These are phyloP conservation scores for Torulaspora microellipsoides DNA, from an alignment of 805 yeast genomes.

Conservation along the genomic window DNA sequence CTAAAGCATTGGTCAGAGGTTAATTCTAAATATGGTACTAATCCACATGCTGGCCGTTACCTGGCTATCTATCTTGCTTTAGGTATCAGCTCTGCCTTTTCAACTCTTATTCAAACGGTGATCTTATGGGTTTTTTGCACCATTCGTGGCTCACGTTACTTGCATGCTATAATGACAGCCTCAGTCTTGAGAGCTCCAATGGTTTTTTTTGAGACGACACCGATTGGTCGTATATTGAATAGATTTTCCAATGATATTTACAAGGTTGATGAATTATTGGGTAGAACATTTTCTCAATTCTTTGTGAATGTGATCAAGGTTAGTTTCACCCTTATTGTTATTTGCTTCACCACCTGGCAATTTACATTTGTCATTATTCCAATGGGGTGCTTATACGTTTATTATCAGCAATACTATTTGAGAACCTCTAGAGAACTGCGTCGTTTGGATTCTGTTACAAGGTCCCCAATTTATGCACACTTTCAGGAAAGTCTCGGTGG, in stretches of 20 bases:
- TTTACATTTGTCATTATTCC: conserved; percentile 71
- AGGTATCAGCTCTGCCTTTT: conserved; percentile 62
- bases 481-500: conserved; percentile 80
- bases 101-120: conserved; percentile 60
- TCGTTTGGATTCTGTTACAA: conserved; percentile 73
- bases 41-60: conserved; percentile 69
- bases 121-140: conserved; percentile 78
- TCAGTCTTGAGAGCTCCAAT: conserved; percentile 84
- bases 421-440: conserved; percentile 77
- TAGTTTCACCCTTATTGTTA: conserved; percentile 71
- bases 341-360: conserved; percentile 83
- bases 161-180: conserved; percentile 72
- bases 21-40: conserved; percentile 61
- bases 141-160: conserved; percentile 69
- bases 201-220: conserved; percentile 94
- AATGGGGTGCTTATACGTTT: conserved; percentile 56
- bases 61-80: conserved; percentile 69
- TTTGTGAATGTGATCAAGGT: conserved; percentile 59
- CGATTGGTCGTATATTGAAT: conserved; percentile 86
- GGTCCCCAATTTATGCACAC: conserved; percentile 78
- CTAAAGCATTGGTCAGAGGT: conserved; percentile 96
- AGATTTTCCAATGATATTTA: conserved; percentile 89
- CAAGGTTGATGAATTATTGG: conserved; percentile 75
- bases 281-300: conserved; percentile 67
- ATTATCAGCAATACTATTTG: conserved; percentile 72